Base-by-base conservation (phyloP, 495 filamentous ascomycete genomes). In the Stereocaulon alpinum region DNA sequence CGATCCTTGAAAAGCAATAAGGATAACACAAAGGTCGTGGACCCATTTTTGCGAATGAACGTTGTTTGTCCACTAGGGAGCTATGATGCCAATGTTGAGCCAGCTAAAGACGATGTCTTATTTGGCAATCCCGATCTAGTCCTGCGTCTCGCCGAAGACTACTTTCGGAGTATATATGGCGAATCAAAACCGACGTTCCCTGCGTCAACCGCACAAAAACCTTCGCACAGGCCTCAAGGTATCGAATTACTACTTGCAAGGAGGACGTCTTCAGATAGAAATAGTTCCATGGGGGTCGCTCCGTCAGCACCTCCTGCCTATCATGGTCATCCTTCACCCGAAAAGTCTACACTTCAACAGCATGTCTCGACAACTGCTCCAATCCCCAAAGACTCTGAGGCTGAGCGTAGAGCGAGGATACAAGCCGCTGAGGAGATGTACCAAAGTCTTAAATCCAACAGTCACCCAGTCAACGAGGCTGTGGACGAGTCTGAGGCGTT, bases 71-170 rank as follows among this genome's bases (percentile, higher is more conserved):
- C 85, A 1, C 69, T 67, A 5, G 82, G 79, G 15, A 86, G 77
- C 51, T 96, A 98, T 61, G 92, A 97, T 73, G 78, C 81, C 3
- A 97, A 96, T 64, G 77, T 97, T 55, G 91, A 97, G 66, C 91
- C 91, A 0, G 80, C 86, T 0, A 98, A 98, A 68, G 87, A 96
- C 62, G 86, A 96, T 68, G 80, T 96, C 2, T 56, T 95, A 0
- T 95, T 98, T 66, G 73, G 77, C 30, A 73, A 93, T 45, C 74
- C 82, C 32, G 67, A 80, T 0, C 4, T 62, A 3, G 56, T 95
- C 4, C 27, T 86, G 4, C 64, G 68, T 4, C 60, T 78, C 5
- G 75, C 85, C 3, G 80, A 86, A 49, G 64, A 64, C 0, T 67
- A 89, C 3, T 82, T 92, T 12, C 64, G 63, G 10, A 66, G 70